Base-by-base conservation (phyloP, 495 filamentous ascomycete genomes). In the Chaetomium tenue region DNA sequence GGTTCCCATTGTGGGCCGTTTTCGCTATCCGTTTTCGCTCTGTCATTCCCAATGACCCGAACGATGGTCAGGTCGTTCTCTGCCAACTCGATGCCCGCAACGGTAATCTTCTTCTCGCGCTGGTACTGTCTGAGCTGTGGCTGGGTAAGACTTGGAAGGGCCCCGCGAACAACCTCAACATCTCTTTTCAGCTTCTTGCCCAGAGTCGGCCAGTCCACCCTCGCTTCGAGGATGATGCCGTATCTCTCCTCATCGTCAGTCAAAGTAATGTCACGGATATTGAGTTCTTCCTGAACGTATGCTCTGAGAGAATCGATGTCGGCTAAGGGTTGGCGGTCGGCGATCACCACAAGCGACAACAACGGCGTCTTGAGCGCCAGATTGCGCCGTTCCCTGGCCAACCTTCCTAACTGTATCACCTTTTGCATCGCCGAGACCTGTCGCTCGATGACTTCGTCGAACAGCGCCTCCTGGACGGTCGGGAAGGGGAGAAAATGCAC, bases 141-240 rank as follows among this genome's bases (percentile, higher is more conserved):
- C 58, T 86, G 90, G 22, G 82, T 88, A 51, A 97, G 76, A 40
- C 76, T 78, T 28, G 92, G 91, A 54, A 97, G 78, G 18, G 89
- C 91, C 70, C 91, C 91, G 76, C 90, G 90, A 47, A 97, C 90
- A 74, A 86, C 90, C 67, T 87, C 84, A n/a, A 86, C 87, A 66
- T 91, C 91, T 77, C 92, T 95, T 80, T 89, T 93, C 50, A 96
- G 80, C 76, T 94, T 96, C 83, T 94, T 95, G 52, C 92, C 92
- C 37, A 97, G 82, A 0, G 86, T 88, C 7, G 92, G 87, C 89
- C 91, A 96, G 76, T 97, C 92, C 18, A 90, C 92, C 33, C 80
- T 79, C 26, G 89, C 89, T 63, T 86, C 88, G 76, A 94, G 93
- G 67, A 90, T 86, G 25, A 96, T 89, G 56, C 89, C 87, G 77